phyloP scores from a whole-genome alignment of 2,329 filamentous ascomycete species.

The Pseudogymnoascus sp. region DNA sequence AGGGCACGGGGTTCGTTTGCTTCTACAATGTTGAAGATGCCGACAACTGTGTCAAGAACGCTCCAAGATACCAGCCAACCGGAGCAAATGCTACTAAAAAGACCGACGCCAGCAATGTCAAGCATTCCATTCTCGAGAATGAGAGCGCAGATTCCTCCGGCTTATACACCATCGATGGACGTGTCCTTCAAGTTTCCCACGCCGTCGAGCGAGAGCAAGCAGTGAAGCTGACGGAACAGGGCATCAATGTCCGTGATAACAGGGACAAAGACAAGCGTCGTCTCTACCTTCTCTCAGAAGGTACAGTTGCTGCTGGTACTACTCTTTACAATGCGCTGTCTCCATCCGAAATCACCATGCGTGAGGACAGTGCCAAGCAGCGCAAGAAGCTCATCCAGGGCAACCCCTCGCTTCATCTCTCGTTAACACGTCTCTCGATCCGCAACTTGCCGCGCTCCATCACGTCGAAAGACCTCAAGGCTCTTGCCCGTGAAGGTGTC shows the following conservation, averaged over 20 bases:
- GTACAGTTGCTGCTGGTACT: conserved; percentile 70
- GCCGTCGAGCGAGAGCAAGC: conserved; percentile 83
- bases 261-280: conserved; percentile 81
- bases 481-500: conserved; percentile 81
- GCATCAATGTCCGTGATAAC: conserved; percentile 53
- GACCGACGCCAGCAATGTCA: conserved; percentile 39
- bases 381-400: conserved; percentile 83
- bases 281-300: conserved; percentile 81
- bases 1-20: conserved; percentile 90
- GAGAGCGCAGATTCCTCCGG: conserved; percentile 75
- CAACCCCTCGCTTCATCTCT: conserved; percentile 84
- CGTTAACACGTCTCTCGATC: conserved; percentile 80
- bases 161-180: conserved; percentile 82
- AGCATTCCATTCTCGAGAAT: conserved; percentile 81
- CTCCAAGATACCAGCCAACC: conserved; percentile 52
- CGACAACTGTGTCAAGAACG: conserved; percentile 64
- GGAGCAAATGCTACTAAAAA: conserved; percentile 29
- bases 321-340: conserved; percentile 70
- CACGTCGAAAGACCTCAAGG: conserved; percentile 81
- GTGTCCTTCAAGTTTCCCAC: conserved; percentile 73
- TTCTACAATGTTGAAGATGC: conserved; percentile 75
- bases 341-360: conserved; percentile 74
- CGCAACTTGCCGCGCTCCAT: conserved; percentile 84
- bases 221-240: conserved; percentile 63
- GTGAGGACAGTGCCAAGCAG: conserved; percentile 79